phyloP scores from a whole-genome alignment of 805 yeast species.

The Blastobotrys muscicola region DNA sequence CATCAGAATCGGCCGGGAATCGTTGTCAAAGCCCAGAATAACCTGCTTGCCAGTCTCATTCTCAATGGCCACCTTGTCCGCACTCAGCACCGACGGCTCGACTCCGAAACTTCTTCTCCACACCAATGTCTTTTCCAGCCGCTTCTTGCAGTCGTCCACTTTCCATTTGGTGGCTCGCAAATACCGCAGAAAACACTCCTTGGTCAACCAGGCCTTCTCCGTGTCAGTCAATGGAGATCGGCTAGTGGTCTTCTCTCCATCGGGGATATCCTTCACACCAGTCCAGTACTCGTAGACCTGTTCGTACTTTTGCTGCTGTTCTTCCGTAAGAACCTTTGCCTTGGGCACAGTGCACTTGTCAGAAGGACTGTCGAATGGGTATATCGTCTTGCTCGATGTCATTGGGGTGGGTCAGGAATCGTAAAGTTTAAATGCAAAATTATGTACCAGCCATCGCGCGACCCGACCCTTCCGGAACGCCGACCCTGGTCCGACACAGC shows the following conservation, averaged over 20 bases:
- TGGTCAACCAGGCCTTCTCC: constrained; percentile 88
- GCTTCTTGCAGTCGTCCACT: constrained; percentile 53
- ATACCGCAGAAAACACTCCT: constrained; percentile 85
- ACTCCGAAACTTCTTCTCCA: constrained; percentile 96
- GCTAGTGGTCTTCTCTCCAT: constrained; percentile 31
- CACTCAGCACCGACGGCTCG: constrained; percentile 27
- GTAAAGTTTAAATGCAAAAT: no score
- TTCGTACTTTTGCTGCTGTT: constrained; percentile 52
- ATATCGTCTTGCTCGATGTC: constrained; percentile 2
- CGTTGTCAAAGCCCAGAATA: constrained; percentile 82
- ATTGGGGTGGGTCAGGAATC: no score
- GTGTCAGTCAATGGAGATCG: constrained; percentile 32
- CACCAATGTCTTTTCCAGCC: constrained; percentile 67
- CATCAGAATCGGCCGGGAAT: constrained; percentile 84
- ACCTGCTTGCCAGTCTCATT: constrained; percentile 90
- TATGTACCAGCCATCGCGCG: no score
- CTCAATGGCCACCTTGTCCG: constrained; percentile 41
- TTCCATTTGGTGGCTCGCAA: constrained; percentile 92
- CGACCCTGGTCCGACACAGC: no score
- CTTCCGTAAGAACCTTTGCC: constrained; percentile 37
- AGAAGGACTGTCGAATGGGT: constrained; percentile 54
- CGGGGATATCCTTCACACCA: constrained; percentile 38
- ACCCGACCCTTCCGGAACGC: no score
- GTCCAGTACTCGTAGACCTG: constrained; percentile 56
- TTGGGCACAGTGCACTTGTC: constrained; percentile 42